Conservation (phyloP, 2,329 filamentous ascomycete species). For the Sporothrix protearum region DNA sequence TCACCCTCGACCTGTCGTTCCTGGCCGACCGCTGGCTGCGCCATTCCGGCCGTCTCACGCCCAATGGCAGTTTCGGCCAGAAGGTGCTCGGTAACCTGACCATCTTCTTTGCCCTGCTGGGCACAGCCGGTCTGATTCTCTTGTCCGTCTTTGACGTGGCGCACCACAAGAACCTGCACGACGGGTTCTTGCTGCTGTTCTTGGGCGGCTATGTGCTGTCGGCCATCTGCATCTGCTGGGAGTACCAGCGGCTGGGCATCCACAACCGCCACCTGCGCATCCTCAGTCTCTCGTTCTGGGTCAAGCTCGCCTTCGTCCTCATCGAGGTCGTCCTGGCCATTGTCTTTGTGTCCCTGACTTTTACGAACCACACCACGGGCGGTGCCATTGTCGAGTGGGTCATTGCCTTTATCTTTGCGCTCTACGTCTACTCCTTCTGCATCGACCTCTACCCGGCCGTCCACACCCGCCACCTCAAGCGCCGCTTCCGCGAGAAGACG, state of each 20-base stretch:
- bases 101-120: conserved; percentile 67
- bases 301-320: conserved; percentile 82
- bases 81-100: conserved; percentile 59
- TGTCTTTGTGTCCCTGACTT: conserved; percentile 63
- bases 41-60: conserved; percentile 72
- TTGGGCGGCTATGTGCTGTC: conserved; percentile 81
- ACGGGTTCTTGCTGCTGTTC: conserved; percentile 76
- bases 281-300: conserved; percentile 75
- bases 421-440: conserved; percentile 82
- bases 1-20: conserved; percentile 79
- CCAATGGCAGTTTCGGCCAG: conserved; percentile 62
- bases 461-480: conserved; percentile 49
- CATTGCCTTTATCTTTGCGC: conserved; percentile 79
- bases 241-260: conserved; percentile 78
- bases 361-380: conserved; percentile 51
- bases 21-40: conserved; percentile 79
- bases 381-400: conserved; percentile 77
- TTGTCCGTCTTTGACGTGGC: conserved; percentile 82
- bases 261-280: conserved; percentile 70
- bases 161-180: conserved; percentile 64
- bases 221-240: conserved; percentile 83
- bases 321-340: conserved; percentile 71
- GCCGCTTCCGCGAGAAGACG: conserved; percentile 20
- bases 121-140: conserved; percentile 75
- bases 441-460: conserved; percentile 82